Evolutionary conservation across 2,329 filamentous ascomycete species (phyloP), one percentile per base, ranked within the genome.

Genomic region (Epichloe scottii): DNA sequence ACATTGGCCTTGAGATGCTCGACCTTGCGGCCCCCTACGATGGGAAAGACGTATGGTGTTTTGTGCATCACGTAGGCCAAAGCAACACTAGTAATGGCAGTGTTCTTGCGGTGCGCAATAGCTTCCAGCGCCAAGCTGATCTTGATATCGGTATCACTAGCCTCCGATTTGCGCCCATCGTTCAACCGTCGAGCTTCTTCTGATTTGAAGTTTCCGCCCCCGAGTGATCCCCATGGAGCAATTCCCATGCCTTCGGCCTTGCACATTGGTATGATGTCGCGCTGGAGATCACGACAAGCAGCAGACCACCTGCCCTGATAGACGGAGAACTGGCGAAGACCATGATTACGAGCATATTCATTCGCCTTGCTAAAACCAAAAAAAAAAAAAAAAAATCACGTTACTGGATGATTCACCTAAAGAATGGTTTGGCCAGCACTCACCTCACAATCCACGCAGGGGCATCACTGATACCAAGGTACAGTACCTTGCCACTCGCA

Each of bases 61-160:
- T 89, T 88, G 56, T 80, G 75, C 73, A 86, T 76, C 14, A 89
- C 80, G 60, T 89, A 89, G 2, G 85, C 85, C 23, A 89, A 66
- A 8, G 85, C 85, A 51, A 77, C 63, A 54, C 70, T 72, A 15
- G 71, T 74, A 55, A 75, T 66, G 49, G 63, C 57, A 2, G 69
- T 71, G 54, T 64, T 62, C 56, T 72, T 72, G 53, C 67, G 66
- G 23, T 59, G 56, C 45, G 73, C 72, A 44, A 85, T 73, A 30
- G 64, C 72, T 72, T 75, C 71, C 35, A 77, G 64, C 12, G 65
- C 68, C 48, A 65, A 58, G 55, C 70, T 73, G 55, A 75, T 62
- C 56, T 69, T 71, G 54, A 75, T 64, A 57, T 88, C 82, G 6
- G 71, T 68, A 46, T 78, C 71, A 1, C 69, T 72, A 17, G 75